A percentile compares a stretch with the other conserved stretches of the same genome.
phyloP scores from a whole-genome alignment of 192 early-diverging fungal genomes.

The Coemansia sp. region DNA sequence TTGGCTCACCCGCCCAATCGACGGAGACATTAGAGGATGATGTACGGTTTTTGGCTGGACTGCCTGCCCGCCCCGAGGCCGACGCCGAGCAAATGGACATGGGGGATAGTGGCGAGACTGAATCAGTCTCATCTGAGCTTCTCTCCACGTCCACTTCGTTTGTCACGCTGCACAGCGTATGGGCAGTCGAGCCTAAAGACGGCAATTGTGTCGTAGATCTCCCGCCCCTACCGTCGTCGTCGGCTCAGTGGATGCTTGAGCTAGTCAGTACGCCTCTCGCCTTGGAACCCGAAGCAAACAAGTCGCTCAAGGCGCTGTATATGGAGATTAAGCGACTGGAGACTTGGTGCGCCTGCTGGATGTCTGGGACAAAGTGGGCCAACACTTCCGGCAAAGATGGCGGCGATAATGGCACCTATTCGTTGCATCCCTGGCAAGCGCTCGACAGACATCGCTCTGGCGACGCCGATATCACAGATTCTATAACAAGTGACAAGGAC shows the following conservation, averaged over 20 bases:
- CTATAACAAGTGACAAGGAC: neutral
- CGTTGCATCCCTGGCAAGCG: constrained; percentile 23
- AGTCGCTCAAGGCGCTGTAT: constrained; percentile 19
- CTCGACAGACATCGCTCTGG: neutral
- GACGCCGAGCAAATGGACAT: neutral
- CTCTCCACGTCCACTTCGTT: constrained; percentile 14
- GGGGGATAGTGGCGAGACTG: neutral
- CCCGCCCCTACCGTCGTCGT: constrained; percentile 32
- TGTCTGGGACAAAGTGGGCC: constrained; percentile 27
- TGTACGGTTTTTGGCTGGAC: neutral
- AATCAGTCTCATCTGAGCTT: constrained; percentile 12
- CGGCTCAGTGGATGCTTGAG: constrained; percentile 53
- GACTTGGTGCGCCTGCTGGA: constrained; percentile 40
- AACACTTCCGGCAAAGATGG: neutral
- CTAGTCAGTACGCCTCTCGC: constrained; percentile 39
- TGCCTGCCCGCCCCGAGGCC: neutral
- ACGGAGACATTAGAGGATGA: neutral
- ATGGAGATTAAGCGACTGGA: constrained; percentile 49
- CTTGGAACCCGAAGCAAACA: constrained; percentile 30
- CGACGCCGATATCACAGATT: neutral
- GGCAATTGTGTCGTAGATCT: constrained; percentile 10
- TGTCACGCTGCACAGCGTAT: constrained; percentile 39
- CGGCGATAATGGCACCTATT: neutral
- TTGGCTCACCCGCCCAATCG: constrained; percentile 29
- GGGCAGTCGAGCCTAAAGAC: constrained; percentile 17